Conservation (phyloP, 2,329 filamentous ascomycete genomes). For the Shiraia bambusicola region DNA sequence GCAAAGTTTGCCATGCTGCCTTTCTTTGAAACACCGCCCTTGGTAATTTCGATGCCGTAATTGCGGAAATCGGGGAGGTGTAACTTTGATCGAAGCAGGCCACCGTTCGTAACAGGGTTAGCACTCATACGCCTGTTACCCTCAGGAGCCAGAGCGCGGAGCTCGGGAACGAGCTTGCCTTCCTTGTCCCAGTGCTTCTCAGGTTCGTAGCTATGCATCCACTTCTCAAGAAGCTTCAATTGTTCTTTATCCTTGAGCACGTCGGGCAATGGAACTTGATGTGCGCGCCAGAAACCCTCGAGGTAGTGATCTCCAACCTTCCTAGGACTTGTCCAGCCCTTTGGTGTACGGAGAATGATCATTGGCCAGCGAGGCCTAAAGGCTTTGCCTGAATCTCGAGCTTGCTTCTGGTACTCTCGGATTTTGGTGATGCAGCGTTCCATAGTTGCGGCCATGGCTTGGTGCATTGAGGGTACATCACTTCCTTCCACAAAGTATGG, state of each 20-base stretch:
- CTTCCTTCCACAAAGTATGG: constrained; percentile 80
- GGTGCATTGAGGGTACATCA: constrained; percentile 73
- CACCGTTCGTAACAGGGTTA: constrained; percentile 74
- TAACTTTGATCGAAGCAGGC: constrained; percentile 65
- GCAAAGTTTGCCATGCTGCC: constrained; percentile 72
- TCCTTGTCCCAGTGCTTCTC: constrained; percentile 68
- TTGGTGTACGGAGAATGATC: constrained; percentile 74
- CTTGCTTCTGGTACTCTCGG: constrained; percentile 67
- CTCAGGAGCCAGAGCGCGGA: constrained; percentile 65
- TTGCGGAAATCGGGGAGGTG: constrained; percentile 69
- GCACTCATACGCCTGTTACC: constrained; percentile 73
- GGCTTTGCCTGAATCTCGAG: constrained; percentile 67
- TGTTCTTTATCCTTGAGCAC: constrained; percentile 66
- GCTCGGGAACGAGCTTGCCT: constrained; percentile 63
- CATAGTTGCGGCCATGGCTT: constrained; percentile 76
- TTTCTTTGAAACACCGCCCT: constrained; percentile 58
- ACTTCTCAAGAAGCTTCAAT: constrained; percentile 68
- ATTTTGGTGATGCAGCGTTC: constrained; percentile 74
- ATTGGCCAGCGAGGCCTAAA: constrained; percentile 76
- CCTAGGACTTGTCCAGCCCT: constrained; percentile 77
- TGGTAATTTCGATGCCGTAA: constrained; percentile 64
- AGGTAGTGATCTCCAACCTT: constrained; percentile 70
- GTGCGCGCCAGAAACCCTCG: constrained; percentile 75
- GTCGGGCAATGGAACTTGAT: constrained; percentile 75
- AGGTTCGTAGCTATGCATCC: constrained; percentile 76